Conservation (phyloP, 257 asterid species). For the Ocimum tenuiflorum region DNA sequence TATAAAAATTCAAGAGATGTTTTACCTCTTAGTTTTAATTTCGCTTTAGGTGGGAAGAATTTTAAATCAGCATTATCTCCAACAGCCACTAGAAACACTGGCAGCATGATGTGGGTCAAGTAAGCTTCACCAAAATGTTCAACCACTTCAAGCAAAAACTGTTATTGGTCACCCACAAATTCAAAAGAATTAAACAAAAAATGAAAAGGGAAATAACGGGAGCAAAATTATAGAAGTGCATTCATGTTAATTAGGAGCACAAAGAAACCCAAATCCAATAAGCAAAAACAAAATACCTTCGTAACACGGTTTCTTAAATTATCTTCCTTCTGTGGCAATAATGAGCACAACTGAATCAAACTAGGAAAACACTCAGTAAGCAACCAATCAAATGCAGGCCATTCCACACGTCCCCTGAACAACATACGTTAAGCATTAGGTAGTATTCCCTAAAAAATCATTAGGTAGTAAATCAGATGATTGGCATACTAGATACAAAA, state of each 20-base stretch:
- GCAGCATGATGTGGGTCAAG: constrained; percentile 75
- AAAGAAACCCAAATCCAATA: constrained; percentile 18
- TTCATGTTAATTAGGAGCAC: constrained; percentile 13
- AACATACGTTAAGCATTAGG: constrained; percentile 24
- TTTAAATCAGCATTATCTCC: constrained; percentile 69
- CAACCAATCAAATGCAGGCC: constrained; percentile 92
- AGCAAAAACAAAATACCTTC: constrained; percentile 39
- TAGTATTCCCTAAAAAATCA: not conserved
- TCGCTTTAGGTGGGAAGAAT: constrained; percentile 49
- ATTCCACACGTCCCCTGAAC: constrained; percentile 69
- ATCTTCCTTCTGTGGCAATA: constrained; percentile 96
- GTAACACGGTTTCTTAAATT: constrained; percentile 66
- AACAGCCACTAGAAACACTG: constrained; percentile 73
- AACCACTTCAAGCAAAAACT: constrained; percentile 74
- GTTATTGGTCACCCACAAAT: constrained; percentile 28
- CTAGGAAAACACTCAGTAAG: constrained; percentile 74
- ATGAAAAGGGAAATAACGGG: not conserved
- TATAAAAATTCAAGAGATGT: constrained; percentile 10
- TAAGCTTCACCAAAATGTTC: constrained; percentile 67
- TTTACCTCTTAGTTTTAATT: constrained; percentile 56
- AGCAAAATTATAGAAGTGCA: not conserved
- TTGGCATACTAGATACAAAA: constrained; percentile 8
- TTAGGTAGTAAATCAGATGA: constrained; percentile 18
- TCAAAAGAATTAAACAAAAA: constrained; percentile 12
- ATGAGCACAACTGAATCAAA: constrained; percentile 71